Base-by-base conservation (phyloP, 768 basidiomycete species). In the Ramaria rubella region DNA sequence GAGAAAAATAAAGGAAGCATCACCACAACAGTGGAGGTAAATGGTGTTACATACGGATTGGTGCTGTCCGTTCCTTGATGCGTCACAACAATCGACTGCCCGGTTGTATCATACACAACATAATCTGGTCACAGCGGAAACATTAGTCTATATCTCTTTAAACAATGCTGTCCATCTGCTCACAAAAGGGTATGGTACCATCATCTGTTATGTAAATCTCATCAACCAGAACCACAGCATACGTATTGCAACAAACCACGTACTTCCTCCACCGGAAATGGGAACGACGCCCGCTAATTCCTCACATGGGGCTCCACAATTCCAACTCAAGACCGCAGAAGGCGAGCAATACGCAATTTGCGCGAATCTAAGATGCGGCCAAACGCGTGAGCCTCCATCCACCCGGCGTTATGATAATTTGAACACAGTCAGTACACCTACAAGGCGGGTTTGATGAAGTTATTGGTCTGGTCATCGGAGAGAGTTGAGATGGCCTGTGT, bases 21-120 rank as follows among this genome's bases (percentile, higher is more conserved):
- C 21, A 26, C 15, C 24, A 9, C 2, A 8, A 15, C 11, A 17
- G 15, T 2, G 27, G 2, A 15, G 24, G 8, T 19, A 26, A 17
- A 19, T 21, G 26, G 24, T 30, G 50, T n/a, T 29, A 49, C 56
- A 11, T 19, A 58, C 73, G 71, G 51, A 49, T 68, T 70, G 1
- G 59, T 43, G 14, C 68, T 59, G 40, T 74, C 63, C 11, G 75
- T 76, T 17, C 75, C 75, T 52, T 76, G 66, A 55, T 77, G 75
- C 19, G 74, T 72, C 14, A 77, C 72, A 30, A 75, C 70, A 53
- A 77, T 64, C 24, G 65, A 68, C 27, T 71, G 55, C 5, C 62
- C 63, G 2, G 62, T 55, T 5, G 63, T 64, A 54, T 75, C 71
- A 60, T 72, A 67, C 1, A 73, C 75, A 43, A 76, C 66, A 55